Evolutionary conservation across 2,329 filamentous ascomycete species (phyloP), one percentile per base, ranked within the genome.

Genomic region (Leptographium wingfieldii): DNA sequence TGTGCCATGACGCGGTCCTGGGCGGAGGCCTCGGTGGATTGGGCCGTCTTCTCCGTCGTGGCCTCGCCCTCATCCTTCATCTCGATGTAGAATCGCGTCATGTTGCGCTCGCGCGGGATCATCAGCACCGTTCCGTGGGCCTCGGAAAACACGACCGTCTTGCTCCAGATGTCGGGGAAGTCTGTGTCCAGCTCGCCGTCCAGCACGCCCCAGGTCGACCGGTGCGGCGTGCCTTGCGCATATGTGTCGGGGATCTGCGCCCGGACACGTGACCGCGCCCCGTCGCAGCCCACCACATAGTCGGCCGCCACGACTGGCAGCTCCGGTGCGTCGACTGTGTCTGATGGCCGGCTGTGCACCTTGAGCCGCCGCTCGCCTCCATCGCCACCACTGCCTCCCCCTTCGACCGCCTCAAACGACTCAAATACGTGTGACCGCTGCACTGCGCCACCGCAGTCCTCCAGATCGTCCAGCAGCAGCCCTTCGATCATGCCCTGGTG

Each of bases 401-500:
- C 49, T 16, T 9, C 38, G 3, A 4, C 12, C 16, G 43, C 38
- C n/a, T 35, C 70, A 60, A 75, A 83, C 14, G 76, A 79, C 62
- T 80, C 76, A 62, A 89, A 90, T 5, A 78, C 76, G 22, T 81
- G 83, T 64, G 82, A 85, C 60, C 87, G 76, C 59, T 76, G 76
- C 22, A 90, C 85, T 40, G 78, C 75, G n/a, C 83, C 74, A 19
- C 84, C 85, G 54, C 86, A 77, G 65, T 83, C 79, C 62, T 75
- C 75, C 70, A 90, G 77, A 65, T 90, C 87, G 6, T 87, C 77
- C 55, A 88, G 80, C 66, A 90, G 83, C 1, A 87, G 69, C 52
- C 81, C 79, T 71, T 90, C 87, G 0, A 90, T 79, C 80, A 90
- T 88, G 49, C 87, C 87, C 70, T 90, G 87, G 67, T 90, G 87